These are phyloP conservation scores for Boletus eberwhitei DNA, from an alignment of 768 basidiomycete genomes.

Conservation along the genomic window DNA sequence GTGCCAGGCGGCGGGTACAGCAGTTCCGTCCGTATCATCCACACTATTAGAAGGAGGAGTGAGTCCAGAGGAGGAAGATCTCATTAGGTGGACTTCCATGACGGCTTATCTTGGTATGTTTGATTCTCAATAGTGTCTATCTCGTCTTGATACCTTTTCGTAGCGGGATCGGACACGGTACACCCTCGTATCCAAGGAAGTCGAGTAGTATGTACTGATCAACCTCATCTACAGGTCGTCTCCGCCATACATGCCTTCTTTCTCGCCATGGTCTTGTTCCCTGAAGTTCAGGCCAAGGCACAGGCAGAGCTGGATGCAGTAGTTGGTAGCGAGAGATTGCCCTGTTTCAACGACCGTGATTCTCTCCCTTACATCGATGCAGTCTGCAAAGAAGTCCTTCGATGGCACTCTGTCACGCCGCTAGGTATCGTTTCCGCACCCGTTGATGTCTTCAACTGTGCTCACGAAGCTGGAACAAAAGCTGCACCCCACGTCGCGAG, in stretches of 20 bases:
- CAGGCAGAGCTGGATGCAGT: slow-evolving; percentile 25
- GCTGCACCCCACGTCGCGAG: slow-evolving; percentile 14
- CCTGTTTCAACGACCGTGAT: slow-evolving; percentile 20
- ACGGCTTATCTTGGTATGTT: slow-evolving; percentile 11
- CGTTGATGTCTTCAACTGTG: not conserved
- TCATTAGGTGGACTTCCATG: slow-evolving; percentile 19
- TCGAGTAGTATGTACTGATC: slow-evolving; percentile 19
- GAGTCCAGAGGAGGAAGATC: slow-evolving; percentile 14
- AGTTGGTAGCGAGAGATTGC: slow-evolving; percentile 20
- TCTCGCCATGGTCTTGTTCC: slow-evolving; percentile 24
- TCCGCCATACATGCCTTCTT: slow-evolving; percentile 22
- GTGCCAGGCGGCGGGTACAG: slow-evolving; percentile 15
- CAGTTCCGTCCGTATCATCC: slow-evolving; percentile 15
- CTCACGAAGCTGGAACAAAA: not conserved
- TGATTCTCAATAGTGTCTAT: too few species aligned
- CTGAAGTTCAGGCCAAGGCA: slow-evolving; percentile 24
- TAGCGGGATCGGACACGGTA: slow-evolving; percentile 46
- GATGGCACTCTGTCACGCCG: slow-evolving; percentile 21
- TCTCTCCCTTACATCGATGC: slow-evolving; percentile 27
- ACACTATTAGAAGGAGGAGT: slow-evolving; percentile 9
- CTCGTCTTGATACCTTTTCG: not conserved
- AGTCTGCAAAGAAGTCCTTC: slow-evolving; percentile 23
- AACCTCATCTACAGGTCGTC: slow-evolving; percentile 4
- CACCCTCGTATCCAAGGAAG: not conserved
- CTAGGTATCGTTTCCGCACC: slow-evolving; percentile 28